These are phyloP conservation scores for Phytopythium cucurbitacearum DNA, from an alignment of 352 stramenopile genomes.

Conservation along the genomic window DNA sequence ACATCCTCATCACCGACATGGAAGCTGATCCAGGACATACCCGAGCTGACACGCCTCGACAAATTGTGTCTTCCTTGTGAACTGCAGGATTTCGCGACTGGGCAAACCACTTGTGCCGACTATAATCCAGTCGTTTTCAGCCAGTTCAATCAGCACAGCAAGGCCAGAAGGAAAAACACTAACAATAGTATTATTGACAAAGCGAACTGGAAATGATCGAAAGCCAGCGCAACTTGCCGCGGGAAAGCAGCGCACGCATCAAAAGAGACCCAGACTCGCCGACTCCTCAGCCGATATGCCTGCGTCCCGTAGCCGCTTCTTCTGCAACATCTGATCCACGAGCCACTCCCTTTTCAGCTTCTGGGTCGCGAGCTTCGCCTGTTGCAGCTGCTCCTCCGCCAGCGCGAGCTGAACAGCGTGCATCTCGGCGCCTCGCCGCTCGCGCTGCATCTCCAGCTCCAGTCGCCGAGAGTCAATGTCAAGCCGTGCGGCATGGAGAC, in stretches of 20 bases:
- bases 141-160: no score
- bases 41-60: no score
- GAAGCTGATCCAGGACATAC: no score
- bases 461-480: conserved; percentile 39
- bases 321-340: conserved; percentile 48
- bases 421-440: conserved; percentile 28
- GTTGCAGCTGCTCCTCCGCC: conserved; percentile 48
- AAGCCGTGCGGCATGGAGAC: conserved; percentile 30
- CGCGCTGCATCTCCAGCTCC: conserved; percentile 42
- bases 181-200: no score
- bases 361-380: conserved; percentile 38
- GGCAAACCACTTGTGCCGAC: no score
- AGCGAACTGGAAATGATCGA: not conserved
- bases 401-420: conserved; percentile 42
- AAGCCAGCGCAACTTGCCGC: no score
- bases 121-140: no score
- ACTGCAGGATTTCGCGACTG: no score
- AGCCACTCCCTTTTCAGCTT: conserved; percentile 51
- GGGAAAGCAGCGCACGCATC: not conserved
- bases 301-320: conserved; percentile 41
- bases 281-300: conserved; percentile 36
- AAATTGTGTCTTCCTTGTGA: no score
- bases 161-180: no score
- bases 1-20: no score
- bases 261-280: conserved; percentile 16